Evolutionary conservation across 2,329 filamentous ascomycete species (phyloP).

Genomic region (Aurifilum marmelostoma): DNA sequence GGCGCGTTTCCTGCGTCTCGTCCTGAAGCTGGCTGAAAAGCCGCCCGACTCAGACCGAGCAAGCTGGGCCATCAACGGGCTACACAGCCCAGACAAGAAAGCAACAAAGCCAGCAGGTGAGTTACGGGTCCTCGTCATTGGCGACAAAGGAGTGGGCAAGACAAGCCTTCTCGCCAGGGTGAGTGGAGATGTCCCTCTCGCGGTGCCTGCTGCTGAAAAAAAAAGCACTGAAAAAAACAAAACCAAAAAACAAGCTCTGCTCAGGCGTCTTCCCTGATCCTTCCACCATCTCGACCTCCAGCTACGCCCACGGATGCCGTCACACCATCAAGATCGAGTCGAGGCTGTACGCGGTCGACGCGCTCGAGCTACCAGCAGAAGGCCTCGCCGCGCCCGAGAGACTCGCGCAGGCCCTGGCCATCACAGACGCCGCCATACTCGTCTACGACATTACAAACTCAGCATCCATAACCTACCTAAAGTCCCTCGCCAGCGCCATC

Average conservation of each 20-base stretch:
- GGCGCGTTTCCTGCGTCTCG: slow-evolving; percentile 44
- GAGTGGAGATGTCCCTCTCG: no score
- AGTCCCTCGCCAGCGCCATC: slow-evolving; percentile 19
- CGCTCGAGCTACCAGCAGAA: slow-evolving; percentile 42
- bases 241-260: slow-evolving; percentile 37
- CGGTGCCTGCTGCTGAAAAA: no score
- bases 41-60: slow-evolving; percentile 32
- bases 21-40: slow-evolving; percentile 45
- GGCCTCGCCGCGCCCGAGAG: slow-evolving; percentile 39
- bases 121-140: slow-evolving; percentile 45
- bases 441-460: slow-evolving; percentile 40
- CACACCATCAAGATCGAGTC: slow-evolving; percentile 40
- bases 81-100: slow-evolving; percentile 19
- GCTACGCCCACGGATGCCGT: slow-evolving; percentile 36
- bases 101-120: slow-evolving; percentile 38
- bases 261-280: slow-evolving; percentile 35
- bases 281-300: slow-evolving; percentile 33
- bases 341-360: slow-evolving; percentile 40
- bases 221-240: background rate
- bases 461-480: slow-evolving; percentile 34
- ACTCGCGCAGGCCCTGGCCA: slow-evolving; percentile 43
- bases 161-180: slow-evolving; percentile 45
- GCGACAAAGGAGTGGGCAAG: slow-evolving; percentile 46
- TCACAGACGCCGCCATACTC: slow-evolving; percentile 46
- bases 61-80: slow-evolving; percentile 18